These are phyloP conservation scores for Pythium utonaiense DNA, from an alignment of 352 stramenopile species.

Conservation along the genomic window DNA sequence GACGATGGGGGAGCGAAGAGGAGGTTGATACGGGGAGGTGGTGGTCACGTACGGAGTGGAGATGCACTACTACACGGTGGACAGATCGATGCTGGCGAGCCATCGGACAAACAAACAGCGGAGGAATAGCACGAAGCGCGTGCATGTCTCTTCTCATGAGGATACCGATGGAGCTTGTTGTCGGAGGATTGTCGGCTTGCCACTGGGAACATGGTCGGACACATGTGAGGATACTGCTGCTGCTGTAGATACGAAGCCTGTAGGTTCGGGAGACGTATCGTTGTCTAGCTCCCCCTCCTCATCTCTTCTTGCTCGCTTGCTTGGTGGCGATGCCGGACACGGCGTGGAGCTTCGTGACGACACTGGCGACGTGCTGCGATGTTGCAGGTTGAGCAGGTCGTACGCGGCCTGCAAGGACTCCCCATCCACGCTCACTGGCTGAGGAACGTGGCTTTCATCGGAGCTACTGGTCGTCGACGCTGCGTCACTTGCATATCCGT, in stretches of 20 bases:
- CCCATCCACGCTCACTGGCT: constrained; percentile 47
- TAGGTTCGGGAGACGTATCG: neutral
- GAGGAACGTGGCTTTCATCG: constrained; percentile 19
- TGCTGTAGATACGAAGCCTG: neutral
- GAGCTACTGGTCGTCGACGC: constrained; percentile 16
- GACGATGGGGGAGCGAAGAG: no score
- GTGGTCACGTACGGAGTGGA: neutral
- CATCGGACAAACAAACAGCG: neutral
- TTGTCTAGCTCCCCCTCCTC: neutral
- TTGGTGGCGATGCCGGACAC: neutral
- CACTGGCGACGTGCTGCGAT: constrained; percentile 11
- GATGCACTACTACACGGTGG: neutral
- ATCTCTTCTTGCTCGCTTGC: neutral
- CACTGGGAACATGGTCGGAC: neutral
- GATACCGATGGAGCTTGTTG: constrained; percentile 14
- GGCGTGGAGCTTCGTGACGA: constrained; percentile 17
- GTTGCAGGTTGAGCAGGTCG: constrained; percentile 57
- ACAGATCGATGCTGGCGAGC: neutral
- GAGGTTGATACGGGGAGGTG: neutral
- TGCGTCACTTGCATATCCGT: constrained; percentile 8
- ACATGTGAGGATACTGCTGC: neutral
- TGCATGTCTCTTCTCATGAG: constrained; percentile 8
- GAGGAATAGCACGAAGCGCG: no score
- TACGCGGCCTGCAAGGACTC: constrained; percentile 72
- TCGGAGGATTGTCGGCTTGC: constrained; percentile 21